A percentile compares a stretch with the other conserved stretches of the same genome.
phyloP scores from a whole-genome alignment of 495 filamentous ascomycete species.

The Letharia lupina region DNA sequence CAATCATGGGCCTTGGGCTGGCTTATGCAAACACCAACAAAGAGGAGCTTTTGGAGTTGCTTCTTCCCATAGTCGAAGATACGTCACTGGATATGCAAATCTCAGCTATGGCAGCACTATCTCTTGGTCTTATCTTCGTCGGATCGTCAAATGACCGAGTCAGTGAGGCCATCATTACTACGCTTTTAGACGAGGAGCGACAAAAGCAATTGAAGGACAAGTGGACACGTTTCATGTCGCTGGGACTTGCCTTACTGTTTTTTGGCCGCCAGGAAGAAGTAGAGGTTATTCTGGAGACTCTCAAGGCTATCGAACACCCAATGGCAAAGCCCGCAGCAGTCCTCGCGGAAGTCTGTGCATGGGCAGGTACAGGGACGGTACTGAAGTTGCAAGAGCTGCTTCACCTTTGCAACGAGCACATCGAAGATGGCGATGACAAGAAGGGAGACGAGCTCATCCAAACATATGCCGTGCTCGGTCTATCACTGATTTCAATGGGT shows the following conservation, averaged over 20 bases:
- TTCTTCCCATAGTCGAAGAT: constrained; percentile 81
- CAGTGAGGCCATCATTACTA: constrained; percentile 78
- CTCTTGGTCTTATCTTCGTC: constrained; percentile 85
- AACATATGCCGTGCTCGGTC: constrained; percentile 88
- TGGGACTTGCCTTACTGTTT: constrained; percentile 88
- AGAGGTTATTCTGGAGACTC: constrained; percentile 85
- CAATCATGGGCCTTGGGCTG: constrained; percentile 93
- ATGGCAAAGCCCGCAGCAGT: constrained; percentile 87
- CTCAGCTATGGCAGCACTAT: constrained; percentile 90
- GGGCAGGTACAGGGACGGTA: constrained; percentile 94
- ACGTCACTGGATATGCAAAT: constrained; percentile 81
- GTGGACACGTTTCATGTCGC: constrained; percentile 92
- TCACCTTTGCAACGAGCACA: constrained; percentile 94
- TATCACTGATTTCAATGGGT: constrained; percentile 93
- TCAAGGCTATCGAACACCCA: constrained; percentile 92
- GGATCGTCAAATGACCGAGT: constrained; percentile 85
- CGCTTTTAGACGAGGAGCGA: constrained; percentile 84
- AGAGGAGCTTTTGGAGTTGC: constrained; percentile 66
- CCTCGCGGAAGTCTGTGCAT: constrained; percentile 90
- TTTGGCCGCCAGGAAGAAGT: constrained; percentile 97
- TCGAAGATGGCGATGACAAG: constrained; percentile 85
- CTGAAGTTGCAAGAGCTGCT: constrained; percentile 93
- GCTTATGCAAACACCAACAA: constrained; percentile 89
- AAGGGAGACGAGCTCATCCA: constrained; percentile 91
- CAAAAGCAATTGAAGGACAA: constrained; percentile 86